Evolutionary conservation across 2,329 filamentous ascomycete species (phyloP).

Genomic region (Microcyclospora pomicola): DNA sequence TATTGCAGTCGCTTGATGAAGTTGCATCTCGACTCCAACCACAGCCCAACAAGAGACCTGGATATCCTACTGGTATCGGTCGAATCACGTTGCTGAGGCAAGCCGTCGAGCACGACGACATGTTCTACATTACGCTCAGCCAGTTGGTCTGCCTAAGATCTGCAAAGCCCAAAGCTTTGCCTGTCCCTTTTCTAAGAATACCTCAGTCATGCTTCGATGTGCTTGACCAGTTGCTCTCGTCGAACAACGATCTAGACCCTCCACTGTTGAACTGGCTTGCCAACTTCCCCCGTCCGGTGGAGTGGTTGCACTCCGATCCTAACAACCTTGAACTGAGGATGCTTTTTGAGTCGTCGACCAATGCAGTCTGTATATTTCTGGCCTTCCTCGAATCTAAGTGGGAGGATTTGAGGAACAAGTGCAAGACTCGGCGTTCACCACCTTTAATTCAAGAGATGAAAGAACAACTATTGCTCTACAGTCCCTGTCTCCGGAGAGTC

Average conservation of each 20-base stretch:
- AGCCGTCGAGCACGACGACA: slow-evolving; percentile 44
- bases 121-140: slow-evolving; percentile 51
- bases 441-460: slow-evolving; percentile 45
- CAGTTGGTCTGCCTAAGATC: slow-evolving; percentile 50
- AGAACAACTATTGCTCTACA: slow-evolving; percentile 34
- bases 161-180: slow-evolving; percentile 23
- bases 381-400: slow-evolving; percentile 11
- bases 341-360: slow-evolving; percentile 21
- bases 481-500: slow-evolving; percentile 39
- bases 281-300: slow-evolving; percentile 35
- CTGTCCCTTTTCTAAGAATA: slow-evolving; percentile 25
- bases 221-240: slow-evolving; percentile 32
- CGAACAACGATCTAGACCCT: slow-evolving; percentile 30
- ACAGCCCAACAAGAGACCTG: too few species aligned
- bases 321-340: slow-evolving; percentile 25
- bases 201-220: slow-evolving; percentile 19
- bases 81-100: slow-evolving; percentile 42
- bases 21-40: too few species aligned
- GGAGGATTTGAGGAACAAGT: slow-evolving; percentile 7
- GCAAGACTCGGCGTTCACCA: slow-evolving; percentile 32
- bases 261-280: slow-evolving; percentile 33
- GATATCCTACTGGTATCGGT: slow-evolving; percentile 1
- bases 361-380: slow-evolving; percentile 11
- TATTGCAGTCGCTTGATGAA: too few species aligned
- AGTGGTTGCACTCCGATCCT: slow-evolving; percentile 24